Conservation (phyloP, 495 filamentous ascomycete species). For the Aspergillus homomorphus region DNA sequence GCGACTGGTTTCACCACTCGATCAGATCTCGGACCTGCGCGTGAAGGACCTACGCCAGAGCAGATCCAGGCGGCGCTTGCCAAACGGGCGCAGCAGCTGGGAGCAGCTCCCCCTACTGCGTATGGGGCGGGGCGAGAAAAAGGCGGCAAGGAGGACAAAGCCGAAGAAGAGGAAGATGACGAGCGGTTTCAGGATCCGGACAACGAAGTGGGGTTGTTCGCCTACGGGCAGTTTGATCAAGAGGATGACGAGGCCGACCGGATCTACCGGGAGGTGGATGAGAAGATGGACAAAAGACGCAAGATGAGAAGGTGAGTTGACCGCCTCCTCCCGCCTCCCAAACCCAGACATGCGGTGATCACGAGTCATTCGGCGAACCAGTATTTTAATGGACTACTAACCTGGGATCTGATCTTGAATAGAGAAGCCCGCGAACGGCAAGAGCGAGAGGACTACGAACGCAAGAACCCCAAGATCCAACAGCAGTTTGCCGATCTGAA, state of each 20-base stretch:
- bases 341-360: no score
- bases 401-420: slow-evolving; percentile 56
- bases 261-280: slow-evolving; percentile 93
- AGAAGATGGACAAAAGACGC: slow-evolving; percentile 88
- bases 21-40: slow-evolving; percentile 92
- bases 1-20: slow-evolving; percentile 97
- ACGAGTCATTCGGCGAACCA: not conserved
- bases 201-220: slow-evolving; percentile 93
- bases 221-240: slow-evolving; percentile 87
- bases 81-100: slow-evolving; percentile 82
- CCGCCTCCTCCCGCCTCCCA: slow-evolving; percentile 16
- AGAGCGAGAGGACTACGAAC: slow-evolving; percentile 92
- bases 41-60: slow-evolving; percentile 95
- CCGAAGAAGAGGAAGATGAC: slow-evolving; percentile 73
- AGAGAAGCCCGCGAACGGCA: slow-evolving; percentile 94
- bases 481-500: slow-evolving; percentile 98
- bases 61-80: slow-evolving; percentile 97
- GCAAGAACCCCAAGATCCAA: slow-evolving; percentile 96
- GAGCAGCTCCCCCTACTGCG: slow-evolving; percentile 72
- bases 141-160: slow-evolving; percentile 54
- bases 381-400: slow-evolving; percentile 84
- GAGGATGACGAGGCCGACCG: slow-evolving; percentile 96
- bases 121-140: slow-evolving; percentile 78
- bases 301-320: slow-evolving; percentile 84
- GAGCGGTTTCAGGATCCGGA: slow-evolving; percentile 93